Conservation (phyloP, 352 stramenopile species). For the Phytophthora idaei region DNA sequence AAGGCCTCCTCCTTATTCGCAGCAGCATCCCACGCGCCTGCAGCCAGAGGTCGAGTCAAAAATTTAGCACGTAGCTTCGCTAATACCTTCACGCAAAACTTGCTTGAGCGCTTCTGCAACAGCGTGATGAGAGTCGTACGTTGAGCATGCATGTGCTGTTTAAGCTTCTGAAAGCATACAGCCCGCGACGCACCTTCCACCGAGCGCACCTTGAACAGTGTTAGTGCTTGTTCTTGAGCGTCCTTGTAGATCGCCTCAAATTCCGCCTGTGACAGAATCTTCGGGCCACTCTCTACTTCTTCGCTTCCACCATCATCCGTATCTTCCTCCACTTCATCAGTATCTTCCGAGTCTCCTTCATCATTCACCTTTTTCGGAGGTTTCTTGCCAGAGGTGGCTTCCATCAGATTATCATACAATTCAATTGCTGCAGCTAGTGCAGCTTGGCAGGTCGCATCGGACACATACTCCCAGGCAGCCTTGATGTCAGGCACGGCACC, state of each 20-base stretch:
- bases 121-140: conserved; percentile 55
- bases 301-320: conserved; percentile 22
- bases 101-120: conserved; percentile 66
- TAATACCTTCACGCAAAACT: conserved; percentile 57
- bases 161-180: conserved; percentile 78
- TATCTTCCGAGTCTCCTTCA: conserved; percentile 31
- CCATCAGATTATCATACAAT: conserved; percentile 64
- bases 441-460: conserved; percentile 74
- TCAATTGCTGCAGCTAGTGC: conserved; percentile 59
- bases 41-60: conserved; percentile 45
- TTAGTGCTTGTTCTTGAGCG: conserved; percentile 71
- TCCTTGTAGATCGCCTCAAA: conserved; percentile 81
- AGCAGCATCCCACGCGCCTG: conserved; percentile 46
- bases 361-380: conserved; percentile 20
- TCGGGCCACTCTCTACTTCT: conserved; percentile 14
- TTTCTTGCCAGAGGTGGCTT: conserved; percentile 32
- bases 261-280: conserved; percentile 65
- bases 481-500: conserved; percentile 83
- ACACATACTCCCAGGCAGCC: conserved; percentile 84
- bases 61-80: conserved; percentile 40
- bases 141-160: conserved; percentile 69
- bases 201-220: conserved; percentile 69
- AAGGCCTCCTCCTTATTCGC: conserved; percentile 34
- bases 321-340: conserved; percentile 32
- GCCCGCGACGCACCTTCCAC: conserved; percentile 67